Conservation (phyloP, 495 filamentous ascomycete genomes). For the Penicillium ucsense region DNA sequence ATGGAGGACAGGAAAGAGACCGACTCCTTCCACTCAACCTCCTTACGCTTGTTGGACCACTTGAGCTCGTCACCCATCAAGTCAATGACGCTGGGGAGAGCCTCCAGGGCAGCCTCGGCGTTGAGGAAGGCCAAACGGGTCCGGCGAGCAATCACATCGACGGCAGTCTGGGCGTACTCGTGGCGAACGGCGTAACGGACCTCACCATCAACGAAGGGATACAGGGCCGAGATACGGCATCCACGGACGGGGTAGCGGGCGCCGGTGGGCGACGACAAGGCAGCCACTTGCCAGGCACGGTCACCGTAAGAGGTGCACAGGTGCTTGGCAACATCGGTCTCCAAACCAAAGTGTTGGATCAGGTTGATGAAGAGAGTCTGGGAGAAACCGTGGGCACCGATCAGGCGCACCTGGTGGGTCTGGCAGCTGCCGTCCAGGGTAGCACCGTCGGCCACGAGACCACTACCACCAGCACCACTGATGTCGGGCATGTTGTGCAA, state of each 20-base stretch:
- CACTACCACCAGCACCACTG: conserved; percentile 59
- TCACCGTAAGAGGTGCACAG: conserved; percentile 86
- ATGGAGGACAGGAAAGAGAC: conserved; percentile 72
- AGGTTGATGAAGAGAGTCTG: conserved; percentile 98
- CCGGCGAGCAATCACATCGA: conserved; percentile 80
- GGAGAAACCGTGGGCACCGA: conserved; percentile 89
- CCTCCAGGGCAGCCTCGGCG: conserved; percentile 88
- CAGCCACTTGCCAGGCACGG: conserved; percentile 90
- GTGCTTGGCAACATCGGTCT: conserved; percentile 91
- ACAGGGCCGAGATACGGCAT: conserved; percentile 67
- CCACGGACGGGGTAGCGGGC: conserved; percentile 83
- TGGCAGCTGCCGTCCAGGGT: conserved; percentile 77
- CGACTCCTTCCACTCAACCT: conserved; percentile 77
- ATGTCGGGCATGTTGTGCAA: conserved; percentile 57
- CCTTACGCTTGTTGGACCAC: conserved; percentile 68
- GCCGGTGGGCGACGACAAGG: conserved; percentile 70
- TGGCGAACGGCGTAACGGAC: conserved; percentile 81
- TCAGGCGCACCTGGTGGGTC: conserved; percentile 79
- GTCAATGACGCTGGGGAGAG: conserved; percentile 80
- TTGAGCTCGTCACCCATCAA: conserved; percentile 83
- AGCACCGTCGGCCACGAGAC: conserved; percentile 59
- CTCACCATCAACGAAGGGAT: conserved; percentile 96
- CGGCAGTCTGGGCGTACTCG: conserved; percentile 91
- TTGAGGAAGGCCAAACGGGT: conserved; percentile 91
- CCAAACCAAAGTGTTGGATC: conserved; percentile 93